Base-by-base conservation (phyloP, 352 stramenopile species). In the Globisporangium mamillatum region DNA sequence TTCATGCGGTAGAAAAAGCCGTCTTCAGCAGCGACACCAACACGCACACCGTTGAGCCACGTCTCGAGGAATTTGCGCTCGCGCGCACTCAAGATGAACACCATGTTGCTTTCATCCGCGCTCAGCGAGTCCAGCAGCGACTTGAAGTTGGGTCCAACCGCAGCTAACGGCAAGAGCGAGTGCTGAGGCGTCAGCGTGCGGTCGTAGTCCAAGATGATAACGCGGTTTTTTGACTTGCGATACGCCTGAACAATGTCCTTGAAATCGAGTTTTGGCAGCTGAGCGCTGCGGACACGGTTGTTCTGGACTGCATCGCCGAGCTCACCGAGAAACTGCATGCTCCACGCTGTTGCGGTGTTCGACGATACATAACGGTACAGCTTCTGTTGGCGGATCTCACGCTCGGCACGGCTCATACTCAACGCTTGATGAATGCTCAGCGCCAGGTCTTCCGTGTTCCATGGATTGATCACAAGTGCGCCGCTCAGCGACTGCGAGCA, bases 141-240 rank as follows among this genome's bases (percentile, higher is more conserved):
- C 75, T 90, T 91, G 70, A 93, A 91, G 68, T 90, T 90, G 10
- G 84, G 86, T 0, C 84, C 84, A 1, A 94, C 85, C 1, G 85
- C 87, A 5, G 90, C 90, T 6, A 96, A 77, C 59, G 89, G 86
- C 56, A 94, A 71, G 52, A 96, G 73, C 25, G 82, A 90, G 53
- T 91, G 82, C 67, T 95, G 84, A 8, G 83, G 81, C 16, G 75
- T 90, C 41, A 97, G 81, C 44, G 90, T 95, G 9, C 89, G 84
- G 66, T 97, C 90, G 69, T 97, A 97, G 64, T 97, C 90, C 64
- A 93, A 65, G 65, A 97, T 92, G 60, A 97, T 95, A 27, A 97
- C 78, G 1, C 90, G 84, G 64, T 94, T 96, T 59, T 86, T 74
- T 14, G 89, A 70, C 24, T 71, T 79, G 20, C 77, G 73, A 74